These are phyloP conservation scores for Boletus pseudo-olivaceus DNA, from an alignment of 768 basidiomycete species.

Conservation along the genomic window DNA sequence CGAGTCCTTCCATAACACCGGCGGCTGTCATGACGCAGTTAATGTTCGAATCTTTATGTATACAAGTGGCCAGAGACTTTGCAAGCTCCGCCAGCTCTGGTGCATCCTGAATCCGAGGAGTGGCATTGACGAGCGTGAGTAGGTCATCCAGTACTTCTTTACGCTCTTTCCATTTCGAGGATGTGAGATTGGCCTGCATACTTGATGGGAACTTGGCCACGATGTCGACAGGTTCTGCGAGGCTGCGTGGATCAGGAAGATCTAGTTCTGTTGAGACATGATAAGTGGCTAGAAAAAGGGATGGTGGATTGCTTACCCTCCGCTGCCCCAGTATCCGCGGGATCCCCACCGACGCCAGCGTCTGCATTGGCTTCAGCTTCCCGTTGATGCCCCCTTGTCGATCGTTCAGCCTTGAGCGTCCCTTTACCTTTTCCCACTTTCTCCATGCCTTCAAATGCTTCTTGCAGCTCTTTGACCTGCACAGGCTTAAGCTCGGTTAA, in stretches of 20 bases:
- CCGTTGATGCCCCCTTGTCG: slow-evolving; percentile 72
- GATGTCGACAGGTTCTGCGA: slow-evolving; percentile 81
- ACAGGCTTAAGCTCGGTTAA: slow-evolving; percentile 92
- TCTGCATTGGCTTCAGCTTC: slow-evolving; percentile 54
- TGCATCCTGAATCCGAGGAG: slow-evolving; percentile 76
- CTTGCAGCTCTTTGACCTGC: slow-evolving; percentile 93
- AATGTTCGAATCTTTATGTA: slow-evolving; percentile 90
- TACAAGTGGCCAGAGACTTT: slow-evolving; percentile 72
- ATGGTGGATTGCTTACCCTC: slow-evolving; percentile 41
- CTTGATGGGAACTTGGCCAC: slow-evolving; percentile 70
- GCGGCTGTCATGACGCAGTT: slow-evolving; percentile 92
- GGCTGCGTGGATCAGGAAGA: slow-evolving; percentile 69
- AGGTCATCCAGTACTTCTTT: slow-evolving; percentile 89
- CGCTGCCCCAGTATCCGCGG: slow-evolving; percentile 44
- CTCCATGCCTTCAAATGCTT: slow-evolving; percentile 82
- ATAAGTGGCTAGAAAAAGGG: slow-evolving; percentile 6
- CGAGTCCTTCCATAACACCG: slow-evolving; percentile 78
- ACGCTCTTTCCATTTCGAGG: slow-evolving; percentile 97
- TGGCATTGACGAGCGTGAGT: slow-evolving; percentile 59
- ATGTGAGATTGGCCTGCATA: slow-evolving; percentile 71
- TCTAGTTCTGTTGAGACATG: slow-evolving; percentile 39
- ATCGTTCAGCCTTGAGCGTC: slow-evolving; percentile 69
- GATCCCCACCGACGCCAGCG: slow-evolving; percentile 33
- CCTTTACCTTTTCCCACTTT: slow-evolving; percentile 85
- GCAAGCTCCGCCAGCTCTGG: slow-evolving; percentile 74